Evolutionary conservation across 2,329 filamentous ascomycete genomes (phyloP), one percentile per base, ranked within the genome.

Genomic region (Drechslerella dactyloides): DNA sequence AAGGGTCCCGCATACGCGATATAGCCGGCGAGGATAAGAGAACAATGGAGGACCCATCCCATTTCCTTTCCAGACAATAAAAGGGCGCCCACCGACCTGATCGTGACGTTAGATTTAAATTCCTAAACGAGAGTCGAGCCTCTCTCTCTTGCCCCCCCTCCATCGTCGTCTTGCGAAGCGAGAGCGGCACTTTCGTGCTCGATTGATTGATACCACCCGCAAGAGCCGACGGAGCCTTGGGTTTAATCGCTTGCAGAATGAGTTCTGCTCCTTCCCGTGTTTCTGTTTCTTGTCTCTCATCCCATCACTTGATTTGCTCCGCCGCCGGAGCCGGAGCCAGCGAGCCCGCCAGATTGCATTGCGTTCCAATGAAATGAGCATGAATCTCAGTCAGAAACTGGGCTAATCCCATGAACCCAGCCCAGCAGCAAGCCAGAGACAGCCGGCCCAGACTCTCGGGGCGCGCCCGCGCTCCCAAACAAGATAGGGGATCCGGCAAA

Each of bases 361-460:
- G 33, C 54, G 64, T 69, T 59, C 64, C 64, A 69, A 56, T 56
- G 64, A 69, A 69, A 69, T 69, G 64, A 61, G 63, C 24, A 63
- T 64, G 50, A 56, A 53, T 52, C 37, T 61, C 55, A 51, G 55
- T 13, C 33, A 37, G 33, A 37, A 37, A 13, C 33, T 37, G 37
- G 56, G n/a, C 42, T 66, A 35, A 40, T 48, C 51, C 57, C 64
- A 62, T 68, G 58, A 69, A 63, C 65, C 65, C 58, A 60, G n/a
- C 37, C 27, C 37, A 15, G 13, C 37, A 42, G 37, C 37, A 15
- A 42, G 13, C 33, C 5, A 42, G 37, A 42, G 37, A 42, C 37
- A 42, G 65, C 33, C 57, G 53, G 56, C 60, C 65, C 65, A 63
- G 58, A 63, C 58, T 48, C 52, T 69, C 65, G 65, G 65, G n/a